Evolutionary conservation across 169 alveolate genomes (phyloP), one percentile per base, ranked within the genome.

Genomic region (Babesia divergens): DNA sequence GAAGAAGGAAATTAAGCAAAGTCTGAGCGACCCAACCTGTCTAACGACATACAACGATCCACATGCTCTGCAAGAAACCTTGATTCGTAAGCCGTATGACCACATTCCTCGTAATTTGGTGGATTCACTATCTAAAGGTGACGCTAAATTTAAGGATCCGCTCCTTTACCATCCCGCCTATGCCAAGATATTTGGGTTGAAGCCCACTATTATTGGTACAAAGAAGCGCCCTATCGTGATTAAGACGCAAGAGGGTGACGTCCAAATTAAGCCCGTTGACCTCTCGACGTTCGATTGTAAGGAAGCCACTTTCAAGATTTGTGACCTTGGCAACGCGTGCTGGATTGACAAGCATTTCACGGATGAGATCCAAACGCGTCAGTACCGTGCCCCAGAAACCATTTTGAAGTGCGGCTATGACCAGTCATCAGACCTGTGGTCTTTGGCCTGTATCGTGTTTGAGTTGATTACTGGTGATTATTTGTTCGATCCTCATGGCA

Each of bases 381-480:
- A 96, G 84, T 97, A 97, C 89, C 71, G 99, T 54, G 89, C 98
- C 26, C 99, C 99, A 0, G 99, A 97, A 84, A 98, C 96, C n/a
- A 94, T 97, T 38, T 77, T 97, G 68, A 96, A 98, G 32, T 89
- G 95, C 13, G 96, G 97, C 20, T 97, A 96, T 68, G 95, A 94
- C 64, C 87, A 94, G 66, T 89, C 98, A 34, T 97, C 99, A 3
- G 99, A 97, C 80, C 86, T 97, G 3, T 97, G 99, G 99, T 92
- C 98, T 28, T 92, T 96, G 70, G 99, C 99, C 11, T 97, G 99
- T 76, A 96, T 96, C 92, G 85, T 97, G 35, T 97, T 96, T 87
- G 99, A 97, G 88, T 84, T 96, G 74, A 89, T 95, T 37, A 97
- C 99, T 4, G 99, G 99, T 16, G 99, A 96, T 52, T 96, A 95